Evolutionary conservation across 2,329 filamentous ascomycete genomes (phyloP).

Genomic region (Alternaria conjuncta): DNA sequence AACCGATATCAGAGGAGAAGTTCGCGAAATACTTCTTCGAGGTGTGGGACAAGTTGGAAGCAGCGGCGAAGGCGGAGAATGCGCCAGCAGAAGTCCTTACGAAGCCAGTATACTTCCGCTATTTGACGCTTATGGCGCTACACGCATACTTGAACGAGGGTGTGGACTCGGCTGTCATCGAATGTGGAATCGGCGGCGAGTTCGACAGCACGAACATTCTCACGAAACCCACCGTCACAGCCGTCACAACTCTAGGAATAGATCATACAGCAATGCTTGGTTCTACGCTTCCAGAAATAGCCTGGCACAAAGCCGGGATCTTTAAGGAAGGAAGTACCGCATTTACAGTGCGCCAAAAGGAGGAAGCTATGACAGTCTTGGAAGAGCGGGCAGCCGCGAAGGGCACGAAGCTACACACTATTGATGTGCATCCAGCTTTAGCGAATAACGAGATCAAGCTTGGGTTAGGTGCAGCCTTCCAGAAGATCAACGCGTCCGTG

Average conservation of each 20-base stretch:
- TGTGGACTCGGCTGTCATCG: conserved; percentile 79
- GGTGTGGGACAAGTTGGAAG: conserved; percentile 74
- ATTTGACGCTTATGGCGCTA: conserved; percentile 85
- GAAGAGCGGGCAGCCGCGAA: conserved; percentile 61
- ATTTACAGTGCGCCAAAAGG: conserved; percentile 67
- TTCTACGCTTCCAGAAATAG: conserved; percentile 77
- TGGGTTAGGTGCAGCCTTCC: conserved; percentile 67
- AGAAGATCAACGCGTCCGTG: conserved; percentile 67
- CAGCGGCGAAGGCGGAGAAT: conserved; percentile 60
- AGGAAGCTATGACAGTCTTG: conserved; percentile 62
- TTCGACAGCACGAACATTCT: conserved; percentile 93
- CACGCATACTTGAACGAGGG: conserved; percentile 80
- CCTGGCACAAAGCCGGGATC: conserved; percentile 92
- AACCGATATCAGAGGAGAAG: conserved; percentile 68
- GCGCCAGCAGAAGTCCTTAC: conserved; percentile 57
- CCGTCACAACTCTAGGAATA: conserved; percentile 81
- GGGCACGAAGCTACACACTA: conserved; percentile 54
- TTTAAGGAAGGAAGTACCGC: conserved; percentile 72
- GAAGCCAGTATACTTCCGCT: conserved; percentile 93
- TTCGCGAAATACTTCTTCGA: conserved; percentile 85
- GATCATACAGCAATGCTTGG: conserved; percentile 86
- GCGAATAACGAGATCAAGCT: conserved; percentile 56
- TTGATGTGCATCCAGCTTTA: conserved; percentile 57
- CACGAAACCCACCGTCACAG: conserved; percentile 70
- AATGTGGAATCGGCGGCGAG: conserved; percentile 94